phyloP scores from a whole-genome alignment of 1,284 basidiomycete species.

The Ceratobasidium sp. region DNA sequence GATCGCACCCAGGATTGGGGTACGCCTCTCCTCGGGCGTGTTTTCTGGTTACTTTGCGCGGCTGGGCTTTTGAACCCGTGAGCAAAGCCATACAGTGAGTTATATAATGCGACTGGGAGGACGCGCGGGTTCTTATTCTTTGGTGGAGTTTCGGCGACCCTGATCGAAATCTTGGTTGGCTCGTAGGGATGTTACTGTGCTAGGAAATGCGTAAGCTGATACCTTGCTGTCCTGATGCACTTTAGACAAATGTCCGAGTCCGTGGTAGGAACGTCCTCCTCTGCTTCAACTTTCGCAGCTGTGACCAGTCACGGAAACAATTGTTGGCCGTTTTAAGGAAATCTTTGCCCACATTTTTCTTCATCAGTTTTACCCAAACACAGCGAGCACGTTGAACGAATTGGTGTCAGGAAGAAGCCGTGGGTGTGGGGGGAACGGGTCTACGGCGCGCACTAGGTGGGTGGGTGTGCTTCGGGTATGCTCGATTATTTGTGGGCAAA shows the following conservation, averaged over 20 bases:
- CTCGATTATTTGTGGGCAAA: too few relatives aligned
- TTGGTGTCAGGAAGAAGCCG: not conserved
- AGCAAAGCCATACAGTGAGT: conserved; percentile 54
- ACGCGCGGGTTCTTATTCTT: too few relatives aligned
- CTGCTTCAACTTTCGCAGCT: conserved; percentile 59
- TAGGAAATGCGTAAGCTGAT: conserved; percentile 56
- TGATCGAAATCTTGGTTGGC: too few relatives aligned
- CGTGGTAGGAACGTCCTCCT: conserved; percentile 58
- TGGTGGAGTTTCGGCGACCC: too few relatives aligned
- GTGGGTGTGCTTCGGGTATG: too few relatives aligned
- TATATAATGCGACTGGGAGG: conserved; percentile 52
- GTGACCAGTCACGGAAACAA: conserved; percentile 61
- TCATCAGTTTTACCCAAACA: conserved; percentile 56
- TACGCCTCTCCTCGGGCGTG: conserved; percentile 73
- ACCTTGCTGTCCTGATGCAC: not conserved
- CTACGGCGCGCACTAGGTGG: too few relatives aligned
- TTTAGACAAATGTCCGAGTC: conserved; percentile 22
- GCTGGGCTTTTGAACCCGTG: conserved; percentile 56
- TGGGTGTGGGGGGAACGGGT: conserved; percentile 36
- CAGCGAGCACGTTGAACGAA: too few relatives aligned
- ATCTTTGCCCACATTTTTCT: conserved; percentile 56
- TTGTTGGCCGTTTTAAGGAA: conserved; percentile 54
- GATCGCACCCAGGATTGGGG: conserved; percentile 68
- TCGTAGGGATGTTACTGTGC: conserved; percentile 75
- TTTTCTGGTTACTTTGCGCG: conserved; percentile 74